Evolutionary conservation across 805 yeast genomes (phyloP), one percentile per base, ranked within the genome.

Genomic region (Kluyveromyces siamensis): DNA sequence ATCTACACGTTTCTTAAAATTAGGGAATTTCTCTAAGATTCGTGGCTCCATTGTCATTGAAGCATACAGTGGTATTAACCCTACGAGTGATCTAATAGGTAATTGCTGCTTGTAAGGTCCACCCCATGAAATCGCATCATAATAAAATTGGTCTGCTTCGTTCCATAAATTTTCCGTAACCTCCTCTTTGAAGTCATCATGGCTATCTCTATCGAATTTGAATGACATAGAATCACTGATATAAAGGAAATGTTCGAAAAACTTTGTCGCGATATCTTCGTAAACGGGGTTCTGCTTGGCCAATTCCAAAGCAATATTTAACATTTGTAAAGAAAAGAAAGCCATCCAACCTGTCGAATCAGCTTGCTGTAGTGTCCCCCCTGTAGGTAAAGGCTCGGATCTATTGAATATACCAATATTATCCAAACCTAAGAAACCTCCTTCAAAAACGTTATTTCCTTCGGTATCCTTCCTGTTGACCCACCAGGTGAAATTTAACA

Each of bases 281-380:
- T 90, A 90, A 17, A 86, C 93, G 0, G 86, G 81, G 54, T 87
- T 81, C 44, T 83, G 80, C 63, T 85, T 87, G 18, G 96, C 91
- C 58, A 89, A 76, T 66, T 90, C 96, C 53, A 89, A 74, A 0
- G 96, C 90, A 62, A 90, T 90, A 66, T 87, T 89, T 67, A 90
- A 76, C 96, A 89, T 88, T 62, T 85, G 90, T 59, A 90, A 73
- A 30, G 85, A 79, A 70, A 84, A 89, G 71, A 91, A 89, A 0
- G 96, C 96, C 93, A 89, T 87, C 97, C 97, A 89, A 27, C 96
- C 96, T 10, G 97, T 90, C 14, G 95, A 85, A 68, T 89, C 97
- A 0, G 96, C 96, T 67, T 89, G 97, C 62, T 87, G 95, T 54
- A 89, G 74, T 37, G 75, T 78, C 44, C 96, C 96, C 38, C 96